Evolutionary conservation across 1,284 basidiomycete genomes (phyloP).

Genomic region (Cryptococcus sp.): DNA sequence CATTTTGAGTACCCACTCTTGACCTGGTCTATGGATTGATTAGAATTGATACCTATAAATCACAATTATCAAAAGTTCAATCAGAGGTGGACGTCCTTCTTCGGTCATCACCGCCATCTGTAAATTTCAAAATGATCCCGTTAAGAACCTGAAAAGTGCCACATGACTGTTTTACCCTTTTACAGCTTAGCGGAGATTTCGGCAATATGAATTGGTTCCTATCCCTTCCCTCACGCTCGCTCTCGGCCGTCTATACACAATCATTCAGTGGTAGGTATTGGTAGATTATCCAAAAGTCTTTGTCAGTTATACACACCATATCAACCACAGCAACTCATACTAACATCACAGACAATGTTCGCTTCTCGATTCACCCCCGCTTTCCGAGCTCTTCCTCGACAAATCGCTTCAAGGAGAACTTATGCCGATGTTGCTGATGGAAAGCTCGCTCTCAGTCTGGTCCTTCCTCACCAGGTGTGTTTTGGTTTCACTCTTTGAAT

Average conservation of each 20-base stretch:
- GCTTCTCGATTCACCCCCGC: conserved; percentile 39
- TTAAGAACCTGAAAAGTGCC: neutral
- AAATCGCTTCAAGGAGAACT: conserved; percentile 56
- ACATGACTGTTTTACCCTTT: neutral
- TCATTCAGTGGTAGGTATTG: neutral
- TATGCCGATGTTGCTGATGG: conserved; percentile 69
- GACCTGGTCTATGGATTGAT: too few relatives aligned
- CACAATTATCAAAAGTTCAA: neutral
- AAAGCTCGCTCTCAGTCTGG: conserved; percentile 86
- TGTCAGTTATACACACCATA: neutral
- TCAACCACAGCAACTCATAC: neutral
- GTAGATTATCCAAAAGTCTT: neutral
- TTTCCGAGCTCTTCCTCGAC: conserved; percentile 41
- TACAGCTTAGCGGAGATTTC: too few relatives aligned
- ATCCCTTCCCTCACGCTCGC: neutral
- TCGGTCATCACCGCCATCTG: neutral
- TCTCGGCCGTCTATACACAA: neutral
- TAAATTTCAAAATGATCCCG: too few relatives aligned
- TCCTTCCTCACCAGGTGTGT: conserved; percentile 87
- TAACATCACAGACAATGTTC: conserved; percentile 27
- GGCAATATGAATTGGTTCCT: too few relatives aligned
- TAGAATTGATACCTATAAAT: too few relatives aligned
- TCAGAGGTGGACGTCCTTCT: neutral
- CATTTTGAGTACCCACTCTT: neutral
- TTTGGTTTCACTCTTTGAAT: neutral